Percentiles rank a stretch among this genome's conserved stretches.
These are phyloP conservation scores for Chrysosporium keratinophilum DNA, from an alignment of 2,329 filamentous ascomycete genomes.

Conservation along the genomic window DNA sequence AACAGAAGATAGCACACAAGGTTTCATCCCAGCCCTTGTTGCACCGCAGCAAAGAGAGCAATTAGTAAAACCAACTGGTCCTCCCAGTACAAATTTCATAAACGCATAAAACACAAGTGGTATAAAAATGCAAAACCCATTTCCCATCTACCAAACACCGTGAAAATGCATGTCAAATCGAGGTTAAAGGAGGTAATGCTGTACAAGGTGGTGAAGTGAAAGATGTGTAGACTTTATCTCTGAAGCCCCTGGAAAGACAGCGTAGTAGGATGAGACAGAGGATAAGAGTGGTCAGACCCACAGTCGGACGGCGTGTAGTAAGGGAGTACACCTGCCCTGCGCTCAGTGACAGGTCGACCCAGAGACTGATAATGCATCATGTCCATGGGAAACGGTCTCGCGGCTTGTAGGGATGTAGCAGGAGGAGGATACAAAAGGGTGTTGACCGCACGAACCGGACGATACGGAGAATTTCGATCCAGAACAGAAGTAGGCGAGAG, in stretches of 20 bases:
- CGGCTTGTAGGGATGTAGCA: constrained; percentile 64
- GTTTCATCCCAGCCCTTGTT: no score
- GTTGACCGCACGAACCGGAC: constrained; percentile 78
- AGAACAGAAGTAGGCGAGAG: constrained; percentile 82
- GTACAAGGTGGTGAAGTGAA: neutral
- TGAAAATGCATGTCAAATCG: neutral
- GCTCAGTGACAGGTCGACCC: constrained; percentile 57
- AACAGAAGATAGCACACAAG: no score
- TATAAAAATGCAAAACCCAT: constrained; percentile 1
- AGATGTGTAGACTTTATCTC: neutral
- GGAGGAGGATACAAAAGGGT: constrained; percentile 84
- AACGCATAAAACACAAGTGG: constrained; percentile 3
- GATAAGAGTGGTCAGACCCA: constrained; percentile 29
- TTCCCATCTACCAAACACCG: neutral
- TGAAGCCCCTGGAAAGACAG: constrained; percentile 4
- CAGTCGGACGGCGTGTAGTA: constrained; percentile 36
- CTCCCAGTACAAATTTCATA: neutral
- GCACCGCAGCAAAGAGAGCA: neutral
- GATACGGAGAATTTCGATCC: constrained; percentile 83
- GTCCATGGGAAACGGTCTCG: constrained; percentile 53
- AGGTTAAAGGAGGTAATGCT: neutral
- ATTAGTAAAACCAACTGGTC: neutral
- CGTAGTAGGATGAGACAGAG: constrained; percentile 25
- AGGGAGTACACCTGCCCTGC: constrained; percentile 58
- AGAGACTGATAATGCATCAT: constrained; percentile 78